Evolutionary conservation across 1,284 basidiomycete genomes (phyloP).

Genomic region (Serendipita sp.): DNA sequence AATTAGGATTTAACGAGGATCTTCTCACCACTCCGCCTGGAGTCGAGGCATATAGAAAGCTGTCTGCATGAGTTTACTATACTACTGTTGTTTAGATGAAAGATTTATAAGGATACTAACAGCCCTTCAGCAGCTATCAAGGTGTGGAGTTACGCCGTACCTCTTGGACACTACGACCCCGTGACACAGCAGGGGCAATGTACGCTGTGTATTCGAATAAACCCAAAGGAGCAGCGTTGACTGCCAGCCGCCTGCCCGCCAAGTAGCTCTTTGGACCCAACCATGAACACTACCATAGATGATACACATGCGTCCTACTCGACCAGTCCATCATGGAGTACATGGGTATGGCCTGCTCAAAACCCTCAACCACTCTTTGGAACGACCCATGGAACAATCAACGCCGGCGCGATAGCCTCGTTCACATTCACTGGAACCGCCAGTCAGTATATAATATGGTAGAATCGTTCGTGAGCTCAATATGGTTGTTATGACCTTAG

Average conservation of each 20-base stretch:
- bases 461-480: no score
- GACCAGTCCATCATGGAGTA: background rate
- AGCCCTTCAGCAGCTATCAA: no score
- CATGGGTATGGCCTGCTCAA: background rate
- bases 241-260: background rate
- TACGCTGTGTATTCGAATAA: background rate
- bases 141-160: no score
- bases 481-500: background rate
- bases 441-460: background rate
- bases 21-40: no score
- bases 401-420: background rate
- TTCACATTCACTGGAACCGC: background rate
- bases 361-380: background rate
- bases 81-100: no score
- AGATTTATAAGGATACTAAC: no score
- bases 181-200: no score
- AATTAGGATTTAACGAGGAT: no score
- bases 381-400: background rate
- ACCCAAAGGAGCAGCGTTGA: background rate
- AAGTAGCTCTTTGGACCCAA: background rate
- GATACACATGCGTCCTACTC: background rate
- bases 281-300: background rate
- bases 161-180: no score
- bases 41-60: no score
- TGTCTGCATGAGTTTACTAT: no score